Conservation (phyloP, 2,329 filamentous ascomycete genomes). For the Acrocalymma vagum region DNA sequence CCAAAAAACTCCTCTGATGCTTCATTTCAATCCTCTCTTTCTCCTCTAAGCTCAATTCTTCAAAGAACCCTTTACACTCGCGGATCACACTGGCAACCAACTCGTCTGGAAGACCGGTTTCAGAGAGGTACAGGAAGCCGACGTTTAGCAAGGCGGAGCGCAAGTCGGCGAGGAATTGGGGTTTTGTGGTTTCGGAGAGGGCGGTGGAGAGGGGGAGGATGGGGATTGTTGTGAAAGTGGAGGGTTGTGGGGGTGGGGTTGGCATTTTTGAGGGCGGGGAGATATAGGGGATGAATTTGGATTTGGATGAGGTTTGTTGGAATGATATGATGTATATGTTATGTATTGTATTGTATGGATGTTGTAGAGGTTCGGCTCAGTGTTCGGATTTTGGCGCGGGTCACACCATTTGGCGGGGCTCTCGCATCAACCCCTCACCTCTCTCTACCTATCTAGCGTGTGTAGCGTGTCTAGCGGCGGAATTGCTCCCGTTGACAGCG, state of each 20-base stretch:
- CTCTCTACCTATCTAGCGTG: too few relatives aligned
- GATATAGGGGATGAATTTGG: slow-evolving; percentile 1
- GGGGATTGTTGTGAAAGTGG: slow-evolving; percentile 76
- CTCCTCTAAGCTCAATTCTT: slow-evolving; percentile 74
- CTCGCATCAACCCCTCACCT: slow-evolving; percentile 17
- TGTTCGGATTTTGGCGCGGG: not conserved
- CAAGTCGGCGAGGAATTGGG: slow-evolving; percentile 74
- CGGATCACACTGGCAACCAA: slow-evolving; percentile 72
- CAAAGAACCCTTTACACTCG: slow-evolving; percentile 77
- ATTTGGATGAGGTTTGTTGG: slow-evolving; percentile 1
- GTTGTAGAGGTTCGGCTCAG: slow-evolving; percentile 2
- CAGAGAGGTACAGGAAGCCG: slow-evolving; percentile 87
- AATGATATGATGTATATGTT: not conserved
- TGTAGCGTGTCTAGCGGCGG: too few relatives aligned
- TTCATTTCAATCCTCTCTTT: slow-evolving; percentile 70
- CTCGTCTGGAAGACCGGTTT: slow-evolving; percentile 67
- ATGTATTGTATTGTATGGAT: slow-evolving; percentile 5
- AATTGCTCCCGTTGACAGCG: too few relatives aligned
- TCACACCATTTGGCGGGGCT: slow-evolving; percentile 27
- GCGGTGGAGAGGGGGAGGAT: slow-evolving; percentile 78
- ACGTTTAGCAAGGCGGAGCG: slow-evolving; percentile 82
- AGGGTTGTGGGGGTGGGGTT: not conserved
- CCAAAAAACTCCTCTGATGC: slow-evolving; percentile 57
- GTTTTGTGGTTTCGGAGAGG: slow-evolving; percentile 72
- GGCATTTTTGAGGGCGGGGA: not conserved